phyloP scores from a whole-genome alignment of 805 yeast genomes.

The Ogataea pilisensis region DNA sequence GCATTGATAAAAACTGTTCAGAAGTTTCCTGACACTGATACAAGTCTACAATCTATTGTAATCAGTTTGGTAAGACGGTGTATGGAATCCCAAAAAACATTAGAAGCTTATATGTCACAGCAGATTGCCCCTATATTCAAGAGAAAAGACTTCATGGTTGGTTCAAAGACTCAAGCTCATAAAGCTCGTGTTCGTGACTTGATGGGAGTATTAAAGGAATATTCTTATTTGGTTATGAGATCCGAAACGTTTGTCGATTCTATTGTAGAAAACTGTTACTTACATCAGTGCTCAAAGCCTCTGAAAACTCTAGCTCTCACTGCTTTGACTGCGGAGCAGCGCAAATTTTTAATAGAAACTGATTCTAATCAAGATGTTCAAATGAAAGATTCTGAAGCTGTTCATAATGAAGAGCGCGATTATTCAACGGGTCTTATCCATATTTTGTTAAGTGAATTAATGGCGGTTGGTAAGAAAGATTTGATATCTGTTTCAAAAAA shows the following conservation, averaged over 20 bases:
- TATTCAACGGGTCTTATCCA: slow-evolving; percentile 55
- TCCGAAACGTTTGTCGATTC: slow-evolving; percentile 23
- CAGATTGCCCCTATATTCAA: slow-evolving; percentile 46
- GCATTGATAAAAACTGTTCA: slow-evolving; percentile 43
- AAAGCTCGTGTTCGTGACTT: slow-evolving; percentile 39
- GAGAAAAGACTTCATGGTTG: slow-evolving; percentile 14
- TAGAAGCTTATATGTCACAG: slow-evolving; percentile 44
- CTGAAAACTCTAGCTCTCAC: slow-evolving; percentile 18
- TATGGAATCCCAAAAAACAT: slow-evolving; percentile 54
- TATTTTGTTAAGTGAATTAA: slow-evolving; percentile 58
- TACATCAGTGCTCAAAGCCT: slow-evolving; percentile 18
- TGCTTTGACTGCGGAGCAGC: slow-evolving; percentile 22
- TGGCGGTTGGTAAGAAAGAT: slow-evolving; percentile 36
- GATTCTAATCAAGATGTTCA: slow-evolving; percentile 22
- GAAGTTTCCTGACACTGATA: slow-evolving; percentile 32
- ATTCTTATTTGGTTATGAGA: slow-evolving; percentile 43
- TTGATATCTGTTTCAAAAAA: slow-evolving; percentile 20
- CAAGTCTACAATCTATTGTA: slow-evolving; percentile 41
- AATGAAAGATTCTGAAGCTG: slow-evolving; percentile 16
- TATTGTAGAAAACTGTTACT: slow-evolving; percentile 17
- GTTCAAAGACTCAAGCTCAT: not conserved
- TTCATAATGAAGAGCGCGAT: slow-evolving; percentile 24
- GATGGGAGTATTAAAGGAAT: slow-evolving; percentile 44
- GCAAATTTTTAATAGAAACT: slow-evolving; percentile 12
- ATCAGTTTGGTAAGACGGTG: slow-evolving; percentile 61